A percentile compares a stretch with the other conserved stretches of the same genome.
phyloP scores from a whole-genome alignment of 257 asterid species.

The Voacanga thouarsii region DNA sequence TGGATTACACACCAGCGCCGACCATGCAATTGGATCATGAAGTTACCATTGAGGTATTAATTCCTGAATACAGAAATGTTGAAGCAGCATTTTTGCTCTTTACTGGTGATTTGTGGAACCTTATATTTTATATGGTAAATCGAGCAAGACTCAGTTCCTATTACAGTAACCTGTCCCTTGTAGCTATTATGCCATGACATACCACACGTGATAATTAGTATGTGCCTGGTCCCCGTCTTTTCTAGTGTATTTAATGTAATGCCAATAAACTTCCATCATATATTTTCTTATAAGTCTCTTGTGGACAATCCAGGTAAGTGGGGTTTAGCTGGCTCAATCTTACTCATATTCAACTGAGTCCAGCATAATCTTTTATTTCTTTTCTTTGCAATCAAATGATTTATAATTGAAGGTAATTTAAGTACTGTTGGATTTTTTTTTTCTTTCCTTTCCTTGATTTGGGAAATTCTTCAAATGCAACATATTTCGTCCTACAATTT shows the following conservation, averaged over 20 bases:
- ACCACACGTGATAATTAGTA: not conserved
- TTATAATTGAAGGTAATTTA: too few relatives aligned
- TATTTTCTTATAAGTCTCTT: not conserved
- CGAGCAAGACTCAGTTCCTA: not conserved
- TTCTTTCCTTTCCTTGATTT: too few relatives aligned
- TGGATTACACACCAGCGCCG: constrained; percentile 76
- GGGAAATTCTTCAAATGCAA: not conserved
- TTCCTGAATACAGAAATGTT: not conserved
- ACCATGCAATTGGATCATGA: constrained; percentile 48
- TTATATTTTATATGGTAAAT: not conserved
- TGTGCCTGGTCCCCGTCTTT: not conserved
- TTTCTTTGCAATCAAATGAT: too few relatives aligned
- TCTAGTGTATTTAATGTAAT: not conserved
- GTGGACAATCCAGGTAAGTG: not conserved
- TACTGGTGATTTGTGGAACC: not conserved
- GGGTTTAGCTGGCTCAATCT: not conserved
- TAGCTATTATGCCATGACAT: not conserved
- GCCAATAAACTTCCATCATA: not conserved
- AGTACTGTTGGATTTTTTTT: not conserved
- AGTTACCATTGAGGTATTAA: constrained; percentile 72
- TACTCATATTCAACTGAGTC: not conserved
- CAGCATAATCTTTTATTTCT: too few relatives aligned
- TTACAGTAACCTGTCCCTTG: not conserved
- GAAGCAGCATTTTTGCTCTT: not conserved
- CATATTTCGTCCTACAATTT: not conserved